Base-by-base conservation (phyloP, 768 basidiomycete species). In the Tylopilus plumbeoviolaceoides region DNA sequence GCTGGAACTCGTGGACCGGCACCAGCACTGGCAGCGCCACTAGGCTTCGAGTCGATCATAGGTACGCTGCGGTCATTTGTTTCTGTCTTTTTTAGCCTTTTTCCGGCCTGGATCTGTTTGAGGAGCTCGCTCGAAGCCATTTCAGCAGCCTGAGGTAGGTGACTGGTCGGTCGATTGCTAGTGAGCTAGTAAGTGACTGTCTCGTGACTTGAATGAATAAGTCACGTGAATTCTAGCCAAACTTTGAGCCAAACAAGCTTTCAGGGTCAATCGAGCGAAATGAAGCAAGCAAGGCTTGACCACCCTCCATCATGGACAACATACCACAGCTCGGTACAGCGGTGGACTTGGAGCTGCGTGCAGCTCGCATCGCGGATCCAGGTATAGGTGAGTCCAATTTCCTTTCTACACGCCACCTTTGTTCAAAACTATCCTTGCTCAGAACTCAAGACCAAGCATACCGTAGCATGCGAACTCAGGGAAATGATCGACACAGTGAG, bases 11-110 rank as follows among this genome's bases (percentile, higher is more conserved):
- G 51, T 54, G 59, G 43, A 54, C 60, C 50, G 21, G 77, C 76
- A 54, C 60, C 51, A 18, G 76, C 77, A 31, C 74, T n/a, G n/a
- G n/a, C 73, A 15, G 72, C 73, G 6, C 73, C 74, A n/a, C 70
- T 70, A 8, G 78, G 73, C 21, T 73, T 67, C 15, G 66, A 57
- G 7, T 87, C 87, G 46, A 92, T 30, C 0, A 49, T 8, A 5
- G 91, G 89, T 9, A 75, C 82, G 71, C 90, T 92, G 33, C 89
- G 78, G 66, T 95, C 93, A 75, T 85, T 79, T 3, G 91, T 95
- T 50, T 80, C 78, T 5, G 89, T 73, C 69, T 94, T 95, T 75
- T 86, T 93, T 50, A 97, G 77, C 53, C 53, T 79, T 71, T 80
- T 92, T 27, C 93, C 92, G 0, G 85, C 79, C 70, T 93, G 91